Evolutionary conservation across 2,329 filamentous ascomycete genomes (phyloP).

Genomic region (Aspergillus ochraceus): DNA sequence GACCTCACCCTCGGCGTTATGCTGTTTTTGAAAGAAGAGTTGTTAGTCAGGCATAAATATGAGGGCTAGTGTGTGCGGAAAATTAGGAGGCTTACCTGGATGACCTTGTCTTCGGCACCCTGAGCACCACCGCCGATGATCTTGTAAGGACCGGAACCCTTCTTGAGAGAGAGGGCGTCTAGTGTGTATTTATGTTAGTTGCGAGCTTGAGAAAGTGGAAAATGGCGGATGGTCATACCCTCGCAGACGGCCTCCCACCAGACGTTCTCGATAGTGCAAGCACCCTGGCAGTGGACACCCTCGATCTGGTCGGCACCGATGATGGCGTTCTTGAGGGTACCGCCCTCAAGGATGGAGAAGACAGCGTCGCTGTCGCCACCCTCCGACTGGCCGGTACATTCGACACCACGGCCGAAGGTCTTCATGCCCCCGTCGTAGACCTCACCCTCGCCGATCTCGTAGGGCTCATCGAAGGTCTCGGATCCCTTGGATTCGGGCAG

Average conservation of each 20-base stretch:
- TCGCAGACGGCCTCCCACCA: slow-evolving; percentile 43
- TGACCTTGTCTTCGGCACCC: slow-evolving; percentile 36
- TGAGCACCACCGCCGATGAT: slow-evolving; percentile 39
- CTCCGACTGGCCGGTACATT: slow-evolving; percentile 44
- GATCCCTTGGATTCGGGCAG: slow-evolving; percentile 45
- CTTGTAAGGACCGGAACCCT: slow-evolving; percentile 31
- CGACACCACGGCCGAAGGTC: slow-evolving; percentile 46
- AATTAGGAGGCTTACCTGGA: slow-evolving; percentile 20
- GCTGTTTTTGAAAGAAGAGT: slow-evolving; percentile 4
- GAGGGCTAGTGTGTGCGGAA: too few relatives aligned
- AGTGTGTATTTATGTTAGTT: neutral
- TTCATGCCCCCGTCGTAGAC: slow-evolving; percentile 53
- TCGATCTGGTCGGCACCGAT: slow-evolving; percentile 43
- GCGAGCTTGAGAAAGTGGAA: neutral
- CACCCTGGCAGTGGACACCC: slow-evolving; percentile 40
- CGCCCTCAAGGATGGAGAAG: slow-evolving; percentile 34
- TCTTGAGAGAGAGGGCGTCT: slow-evolving; percentile 38
- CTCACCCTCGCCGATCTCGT: slow-evolving; percentile 44
- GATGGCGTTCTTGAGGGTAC: slow-evolving; percentile 39
- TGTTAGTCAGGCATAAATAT: neutral
- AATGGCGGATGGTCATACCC: slow-evolving; percentile 12
- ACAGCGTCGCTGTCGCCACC: slow-evolving; percentile 45
- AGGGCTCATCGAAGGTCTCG: slow-evolving; percentile 40
- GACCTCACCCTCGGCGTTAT: slow-evolving; percentile 34
- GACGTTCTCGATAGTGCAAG: slow-evolving; percentile 33